phyloP scores from a whole-genome alignment of 2,329 filamentous ascomycete species.

The Arthrocladium fulminans region DNA sequence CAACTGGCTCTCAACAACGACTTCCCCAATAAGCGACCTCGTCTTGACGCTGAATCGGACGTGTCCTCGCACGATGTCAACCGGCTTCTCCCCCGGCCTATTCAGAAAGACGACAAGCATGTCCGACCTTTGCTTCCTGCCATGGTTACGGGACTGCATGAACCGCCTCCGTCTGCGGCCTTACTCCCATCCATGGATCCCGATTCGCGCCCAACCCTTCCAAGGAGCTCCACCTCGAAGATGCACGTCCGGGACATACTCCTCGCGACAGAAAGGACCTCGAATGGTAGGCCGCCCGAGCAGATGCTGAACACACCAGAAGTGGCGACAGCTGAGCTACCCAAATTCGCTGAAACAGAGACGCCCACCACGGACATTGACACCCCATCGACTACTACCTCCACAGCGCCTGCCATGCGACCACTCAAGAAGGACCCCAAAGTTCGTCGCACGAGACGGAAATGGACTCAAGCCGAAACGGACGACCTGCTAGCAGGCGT shows the following conservation, averaged over 20 bases:
- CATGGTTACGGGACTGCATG: slow-evolving; percentile 52
- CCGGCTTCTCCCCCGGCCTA: slow-evolving; percentile 40
- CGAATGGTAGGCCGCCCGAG: slow-evolving; percentile 8
- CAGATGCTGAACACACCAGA: slow-evolving; percentile 10
- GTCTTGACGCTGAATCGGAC: slow-evolving; percentile 34
- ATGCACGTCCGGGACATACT: slow-evolving; percentile 23
- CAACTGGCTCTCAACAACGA: slow-evolving; percentile 15
- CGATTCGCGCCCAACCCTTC: slow-evolving; percentile 24
- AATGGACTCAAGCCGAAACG: slow-evolving; percentile 56
- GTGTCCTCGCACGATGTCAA: slow-evolving; percentile 32
- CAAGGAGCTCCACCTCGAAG: slow-evolving; percentile 18
- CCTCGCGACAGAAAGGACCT: slow-evolving; percentile 7
- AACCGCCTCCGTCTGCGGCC: slow-evolving; percentile 54
- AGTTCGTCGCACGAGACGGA: slow-evolving; percentile 41
- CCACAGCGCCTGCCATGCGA: slow-evolving; percentile 14
- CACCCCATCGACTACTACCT: slow-evolving; percentile 2
- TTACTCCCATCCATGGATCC: slow-evolving; percentile 53
- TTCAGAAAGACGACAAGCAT: slow-evolving; percentile 38
- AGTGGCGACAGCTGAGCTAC: slow-evolving; percentile 1
- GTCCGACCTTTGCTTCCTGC: slow-evolving; percentile 34
- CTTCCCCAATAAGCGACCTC: slow-evolving; percentile 35
- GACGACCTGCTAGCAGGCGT: slow-evolving; percentile 50
- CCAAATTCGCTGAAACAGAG: slow-evolving; percentile 1
- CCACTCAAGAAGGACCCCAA: slow-evolving; percentile 27
- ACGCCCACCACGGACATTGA: neutral